A percentile compares a stretch with the other conserved stretches of the same genome.
Conservation (phyloP, 176 grass and related monocot genomes). For the Oryza coarctata region DNA sequence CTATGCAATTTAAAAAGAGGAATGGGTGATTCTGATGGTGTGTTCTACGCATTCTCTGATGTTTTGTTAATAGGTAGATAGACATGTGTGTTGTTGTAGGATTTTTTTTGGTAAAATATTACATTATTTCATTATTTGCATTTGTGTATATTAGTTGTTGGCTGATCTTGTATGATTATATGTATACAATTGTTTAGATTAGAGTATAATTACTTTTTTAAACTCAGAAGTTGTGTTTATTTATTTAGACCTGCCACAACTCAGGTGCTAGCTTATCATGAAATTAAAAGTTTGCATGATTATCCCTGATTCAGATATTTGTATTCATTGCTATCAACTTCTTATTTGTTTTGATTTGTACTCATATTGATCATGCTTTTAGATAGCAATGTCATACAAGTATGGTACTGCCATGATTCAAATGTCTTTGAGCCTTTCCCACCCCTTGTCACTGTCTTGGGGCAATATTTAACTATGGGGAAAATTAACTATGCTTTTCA, state of each 20-base stretch:
- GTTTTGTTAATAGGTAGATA: background rate
- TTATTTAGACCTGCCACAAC: background rate
- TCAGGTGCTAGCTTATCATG: background rate
- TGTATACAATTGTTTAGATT: background rate
- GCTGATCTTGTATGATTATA: background rate
- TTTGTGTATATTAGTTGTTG: background rate
- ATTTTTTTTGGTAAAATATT: background rate
- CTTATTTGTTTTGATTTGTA: background rate
- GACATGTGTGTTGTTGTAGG: background rate
- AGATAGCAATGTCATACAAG: background rate
- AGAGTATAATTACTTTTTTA: background rate
- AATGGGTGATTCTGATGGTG: background rate
- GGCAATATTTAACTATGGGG: background rate
- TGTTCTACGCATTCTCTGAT: background rate
- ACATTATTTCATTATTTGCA: background rate
- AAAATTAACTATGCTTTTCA: background rate
- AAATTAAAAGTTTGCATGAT: background rate
- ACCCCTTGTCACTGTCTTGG: background rate
- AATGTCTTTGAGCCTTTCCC: background rate
- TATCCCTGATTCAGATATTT: constrained; percentile 12
- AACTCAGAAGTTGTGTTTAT: background rate
- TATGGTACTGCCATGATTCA: background rate
- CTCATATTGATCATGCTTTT: background rate
- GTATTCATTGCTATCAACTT: background rate
- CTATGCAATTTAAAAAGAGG: background rate